phyloP scores from a whole-genome alignment of 306 rosid species.

The Malus domestica region DNA sequence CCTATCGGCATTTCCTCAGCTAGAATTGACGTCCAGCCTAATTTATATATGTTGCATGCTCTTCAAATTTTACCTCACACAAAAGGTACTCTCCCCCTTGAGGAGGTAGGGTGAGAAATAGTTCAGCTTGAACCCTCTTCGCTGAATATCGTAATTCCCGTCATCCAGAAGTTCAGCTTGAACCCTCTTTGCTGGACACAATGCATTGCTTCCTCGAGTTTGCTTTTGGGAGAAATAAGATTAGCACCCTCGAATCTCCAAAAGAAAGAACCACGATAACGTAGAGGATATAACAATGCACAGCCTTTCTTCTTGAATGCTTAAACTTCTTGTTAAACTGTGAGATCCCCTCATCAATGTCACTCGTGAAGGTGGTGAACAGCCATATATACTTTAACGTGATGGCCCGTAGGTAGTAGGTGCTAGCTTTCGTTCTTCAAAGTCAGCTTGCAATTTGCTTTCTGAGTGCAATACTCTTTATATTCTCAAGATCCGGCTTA shows the following conservation, averaged over 20 bases:
- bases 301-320: background rate
- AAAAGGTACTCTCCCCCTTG: no score
- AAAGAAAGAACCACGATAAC: background rate
- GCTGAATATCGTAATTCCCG: no score
- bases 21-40: no score
- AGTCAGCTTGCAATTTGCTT: background rate
- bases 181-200: background rate
- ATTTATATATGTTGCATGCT: no score
- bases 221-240: background rate
- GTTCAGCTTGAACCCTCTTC: no score
- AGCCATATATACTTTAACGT: background rate
- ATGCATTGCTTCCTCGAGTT: background rate
- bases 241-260: background rate
- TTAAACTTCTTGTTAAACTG: background rate
- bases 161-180: no score
- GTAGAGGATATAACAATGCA: background rate
- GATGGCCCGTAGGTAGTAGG: background rate
- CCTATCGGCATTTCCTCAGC: no score
- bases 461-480: slow-evolving; percentile 16
- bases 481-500: slow-evolving; percentile 71
- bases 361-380: background rate
- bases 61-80: no score
- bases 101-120: no score
- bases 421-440: background rate
- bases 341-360: background rate